A percentile compares a stretch with the other conserved stretches of the same genome.
Conservation (phyloP, 2,329 filamentous ascomycete species). For the Fusarium humuli region DNA sequence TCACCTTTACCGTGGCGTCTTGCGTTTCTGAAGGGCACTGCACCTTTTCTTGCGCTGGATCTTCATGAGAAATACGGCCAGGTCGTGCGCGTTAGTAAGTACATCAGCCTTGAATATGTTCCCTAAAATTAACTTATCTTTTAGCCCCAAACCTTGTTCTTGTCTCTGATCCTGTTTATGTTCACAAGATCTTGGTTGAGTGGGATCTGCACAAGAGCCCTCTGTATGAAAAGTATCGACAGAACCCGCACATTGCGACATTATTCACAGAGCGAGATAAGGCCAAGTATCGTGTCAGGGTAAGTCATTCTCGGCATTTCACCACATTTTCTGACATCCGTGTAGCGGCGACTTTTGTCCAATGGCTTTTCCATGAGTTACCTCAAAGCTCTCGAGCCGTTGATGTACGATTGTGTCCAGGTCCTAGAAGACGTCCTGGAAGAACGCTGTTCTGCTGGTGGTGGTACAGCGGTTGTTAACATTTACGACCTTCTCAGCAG, state of each 20-base stretch:
- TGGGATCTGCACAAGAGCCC: constrained; percentile 1
- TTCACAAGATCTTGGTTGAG: neutral
- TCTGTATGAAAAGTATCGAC: neutral
- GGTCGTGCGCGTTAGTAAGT: constrained; percentile 2
- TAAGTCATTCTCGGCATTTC: neutral
- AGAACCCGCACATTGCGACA: constrained; percentile 3
- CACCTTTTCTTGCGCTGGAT: neutral
- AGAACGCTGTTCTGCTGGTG: neutral
- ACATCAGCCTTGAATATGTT: neutral
- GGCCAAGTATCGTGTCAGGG: neutral
- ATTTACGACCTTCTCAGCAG: constrained; percentile 3
- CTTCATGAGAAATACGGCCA: neutral
- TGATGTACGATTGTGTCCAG: neutral
- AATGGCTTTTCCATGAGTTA: constrained; percentile 3
- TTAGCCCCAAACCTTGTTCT: neutral
- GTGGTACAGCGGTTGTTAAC: neutral
- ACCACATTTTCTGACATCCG: neutral
- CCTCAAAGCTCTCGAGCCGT: neutral
- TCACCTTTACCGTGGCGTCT: neutral
- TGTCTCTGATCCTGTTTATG: neutral
- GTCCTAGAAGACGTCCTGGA: neutral
- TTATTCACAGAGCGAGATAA: neutral
- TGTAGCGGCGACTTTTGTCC: neutral
- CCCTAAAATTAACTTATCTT: neutral
- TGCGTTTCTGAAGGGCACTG: neutral